Evolutionary conservation across 345 rosid species (phyloP).

Genomic region (Citrus trifoliata): DNA sequence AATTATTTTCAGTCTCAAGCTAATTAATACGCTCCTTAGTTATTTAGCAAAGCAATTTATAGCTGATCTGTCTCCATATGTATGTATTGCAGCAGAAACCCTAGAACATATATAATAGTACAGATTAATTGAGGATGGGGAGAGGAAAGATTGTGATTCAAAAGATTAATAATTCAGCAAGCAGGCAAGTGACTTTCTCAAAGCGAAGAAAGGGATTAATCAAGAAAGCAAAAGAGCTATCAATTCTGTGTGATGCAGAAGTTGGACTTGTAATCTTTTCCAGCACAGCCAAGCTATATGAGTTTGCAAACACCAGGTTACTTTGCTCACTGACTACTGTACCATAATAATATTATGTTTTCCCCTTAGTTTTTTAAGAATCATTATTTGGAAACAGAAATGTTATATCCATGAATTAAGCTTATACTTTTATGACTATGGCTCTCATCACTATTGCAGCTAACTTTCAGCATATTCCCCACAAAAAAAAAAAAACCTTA

Average conservation of each 20-base stretch:
- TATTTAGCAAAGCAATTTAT: not conserved
- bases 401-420: not conserved
- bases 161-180: constrained; percentile 43
- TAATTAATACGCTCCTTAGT: not conserved
- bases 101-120: constrained; percentile 15
- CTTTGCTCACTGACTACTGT: not conserved
- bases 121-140: constrained; percentile 28
- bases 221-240: constrained; percentile 43
- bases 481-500: not conserved
- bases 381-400: not conserved
- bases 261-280: constrained; percentile 45
- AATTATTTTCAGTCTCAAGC: not conserved
- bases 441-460: not conserved
- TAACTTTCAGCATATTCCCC: not conserved
- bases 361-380: not conserved
- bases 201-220: constrained; percentile 47
- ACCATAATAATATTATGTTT: not conserved
- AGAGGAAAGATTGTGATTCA: constrained; percentile 47
- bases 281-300: constrained; percentile 38
- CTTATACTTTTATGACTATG: not conserved
- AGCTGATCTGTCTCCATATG: not conserved
- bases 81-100: constrained; percentile 25
- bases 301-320: constrained; percentile 45
- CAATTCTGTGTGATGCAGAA: constrained; percentile 47
- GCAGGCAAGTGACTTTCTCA: constrained; percentile 51